Percentiles rank a stretch among this genome's conserved stretches.
Conservation (phyloP, 2,329 filamentous ascomycete genomes). For the Diaporthe australafricana region DNA sequence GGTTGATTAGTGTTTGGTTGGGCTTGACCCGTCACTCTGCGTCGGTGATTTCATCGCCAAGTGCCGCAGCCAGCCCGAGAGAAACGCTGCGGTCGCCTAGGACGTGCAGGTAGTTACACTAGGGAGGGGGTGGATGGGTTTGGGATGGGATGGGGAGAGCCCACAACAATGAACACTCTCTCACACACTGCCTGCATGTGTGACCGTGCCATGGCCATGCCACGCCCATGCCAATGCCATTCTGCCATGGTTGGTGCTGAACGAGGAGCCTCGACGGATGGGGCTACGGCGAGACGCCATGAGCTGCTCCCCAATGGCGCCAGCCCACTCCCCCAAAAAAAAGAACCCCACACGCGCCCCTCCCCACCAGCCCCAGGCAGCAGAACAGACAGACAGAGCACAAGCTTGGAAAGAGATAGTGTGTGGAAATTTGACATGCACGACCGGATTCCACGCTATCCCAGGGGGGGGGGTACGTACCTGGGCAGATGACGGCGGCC, state of each 20-base stretch:
- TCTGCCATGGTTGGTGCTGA: too few species aligned
- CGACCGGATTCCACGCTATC: background rate
- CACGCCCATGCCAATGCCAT: too few species aligned
- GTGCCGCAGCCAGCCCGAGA: background rate
- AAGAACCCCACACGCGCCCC: too few species aligned
- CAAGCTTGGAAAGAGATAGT: background rate
- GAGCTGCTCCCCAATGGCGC: background rate
- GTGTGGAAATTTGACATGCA: constrained; percentile 2
- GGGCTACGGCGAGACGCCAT: constrained; percentile 22
- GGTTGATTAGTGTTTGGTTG: background rate
- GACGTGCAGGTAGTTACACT: too few species aligned
- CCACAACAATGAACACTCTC: too few species aligned
- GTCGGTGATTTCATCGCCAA: constrained; percentile 1
- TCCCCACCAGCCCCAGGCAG: background rate
- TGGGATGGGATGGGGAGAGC: too few species aligned
- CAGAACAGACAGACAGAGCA: too few species aligned
- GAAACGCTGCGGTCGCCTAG: too few species aligned
- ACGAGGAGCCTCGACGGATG: background rate
- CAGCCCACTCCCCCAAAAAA: background rate
- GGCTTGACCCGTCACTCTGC: background rate
- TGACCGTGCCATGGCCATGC: background rate
- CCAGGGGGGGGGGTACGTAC: background rate
- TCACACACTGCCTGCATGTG: too few species aligned
- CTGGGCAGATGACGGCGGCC: background rate
- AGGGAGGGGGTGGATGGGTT: too few species aligned